These are phyloP conservation scores for Tausonia pullulans DNA, from an alignment of 1,284 basidiomycete species.

Conservation along the genomic window DNA sequence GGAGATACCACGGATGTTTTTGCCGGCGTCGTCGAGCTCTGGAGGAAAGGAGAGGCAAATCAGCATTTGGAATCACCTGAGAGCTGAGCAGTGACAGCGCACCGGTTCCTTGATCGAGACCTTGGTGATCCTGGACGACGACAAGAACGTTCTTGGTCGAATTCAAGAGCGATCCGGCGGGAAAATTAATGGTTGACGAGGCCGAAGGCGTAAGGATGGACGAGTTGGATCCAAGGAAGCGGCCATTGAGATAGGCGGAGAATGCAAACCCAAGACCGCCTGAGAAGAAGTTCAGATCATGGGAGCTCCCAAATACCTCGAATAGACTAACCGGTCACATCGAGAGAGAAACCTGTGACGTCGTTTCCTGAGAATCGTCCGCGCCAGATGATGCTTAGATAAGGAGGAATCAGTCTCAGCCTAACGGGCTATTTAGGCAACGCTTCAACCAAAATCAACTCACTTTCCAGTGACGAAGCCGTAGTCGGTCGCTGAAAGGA, in stretches of 20 bases:
- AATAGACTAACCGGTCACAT: constrained; percentile 24
- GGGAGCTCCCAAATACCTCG: too few species aligned
- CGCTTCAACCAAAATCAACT: background rate
- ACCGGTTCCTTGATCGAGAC: constrained; percentile 37
- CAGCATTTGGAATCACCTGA: background rate
- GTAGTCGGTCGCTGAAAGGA: background rate
- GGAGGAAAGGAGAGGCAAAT: background rate
- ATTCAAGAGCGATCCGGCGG: constrained; percentile 21
- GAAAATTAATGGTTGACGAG: constrained; percentile 30
- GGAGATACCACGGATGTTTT: constrained; percentile 1
- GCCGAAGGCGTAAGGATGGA: constrained; percentile 32
- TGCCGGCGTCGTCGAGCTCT: background rate
- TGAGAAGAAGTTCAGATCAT: constrained; percentile 6
- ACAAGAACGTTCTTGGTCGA: constrained; percentile 40
- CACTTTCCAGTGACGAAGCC: constrained; percentile 4
- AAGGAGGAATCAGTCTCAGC: background rate
- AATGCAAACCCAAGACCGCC: constrained; percentile 44
- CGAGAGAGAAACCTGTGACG: constrained; percentile 37
- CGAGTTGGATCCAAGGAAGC: constrained; percentile 42
- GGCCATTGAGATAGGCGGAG: constrained; percentile 43
- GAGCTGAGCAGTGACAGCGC: background rate
- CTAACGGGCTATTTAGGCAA: background rate
- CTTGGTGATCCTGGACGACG: constrained; percentile 47
- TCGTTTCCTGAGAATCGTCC: background rate
- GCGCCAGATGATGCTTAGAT: background rate